A percentile compares a stretch with the other conserved stretches of the same genome.
These are phyloP conservation scores for Alternaria burnsii DNA, from an alignment of 2,329 filamentous ascomycete species.

Conservation along the genomic window DNA sequence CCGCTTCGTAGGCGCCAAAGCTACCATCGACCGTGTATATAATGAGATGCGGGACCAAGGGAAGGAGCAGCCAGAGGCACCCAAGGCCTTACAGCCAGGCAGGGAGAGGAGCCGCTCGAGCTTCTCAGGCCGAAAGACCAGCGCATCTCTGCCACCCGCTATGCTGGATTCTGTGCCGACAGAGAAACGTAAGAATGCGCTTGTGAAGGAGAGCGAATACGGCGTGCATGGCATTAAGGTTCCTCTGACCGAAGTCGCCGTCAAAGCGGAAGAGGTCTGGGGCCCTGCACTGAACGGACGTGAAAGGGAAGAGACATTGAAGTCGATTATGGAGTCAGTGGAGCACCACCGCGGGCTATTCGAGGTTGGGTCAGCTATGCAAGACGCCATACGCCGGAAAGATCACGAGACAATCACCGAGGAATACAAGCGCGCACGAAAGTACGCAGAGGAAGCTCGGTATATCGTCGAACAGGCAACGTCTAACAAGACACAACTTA, in stretches of 20 bases:
- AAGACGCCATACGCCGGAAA: constrained; percentile 86
- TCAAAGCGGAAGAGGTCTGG: constrained; percentile 97
- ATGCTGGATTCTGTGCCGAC: constrained; percentile 40
- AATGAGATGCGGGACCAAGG: constrained; percentile 89
- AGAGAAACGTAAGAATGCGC: constrained; percentile 84
- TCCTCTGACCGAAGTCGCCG: constrained; percentile 86
- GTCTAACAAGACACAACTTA: constrained; percentile 64
- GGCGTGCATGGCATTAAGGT: constrained; percentile 71
- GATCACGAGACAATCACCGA: constrained; percentile 90
- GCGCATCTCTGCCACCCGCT: constrained; percentile 39
- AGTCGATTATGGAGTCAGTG: constrained; percentile 76
- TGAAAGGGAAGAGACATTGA: constrained; percentile 88
- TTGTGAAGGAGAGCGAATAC: constrained; percentile 80
- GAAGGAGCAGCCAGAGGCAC: constrained; percentile 50
- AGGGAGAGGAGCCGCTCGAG: constrained; percentile 73
- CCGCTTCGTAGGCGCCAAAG: constrained; percentile 95
- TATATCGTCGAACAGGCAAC: constrained; percentile 67
- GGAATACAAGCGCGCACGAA: constrained; percentile 83
- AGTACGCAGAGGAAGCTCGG: constrained; percentile 80
- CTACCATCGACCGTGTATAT: constrained; percentile 98
- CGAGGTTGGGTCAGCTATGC: constrained; percentile 78
- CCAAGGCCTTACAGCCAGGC: constrained; percentile 62
- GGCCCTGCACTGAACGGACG: constrained; percentile 90
- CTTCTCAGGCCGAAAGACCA: constrained; percentile 59
- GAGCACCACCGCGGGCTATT: constrained; percentile 83